Base-by-base conservation (phyloP, 768 basidiomycete species). In the Hericium coralloides region DNA sequence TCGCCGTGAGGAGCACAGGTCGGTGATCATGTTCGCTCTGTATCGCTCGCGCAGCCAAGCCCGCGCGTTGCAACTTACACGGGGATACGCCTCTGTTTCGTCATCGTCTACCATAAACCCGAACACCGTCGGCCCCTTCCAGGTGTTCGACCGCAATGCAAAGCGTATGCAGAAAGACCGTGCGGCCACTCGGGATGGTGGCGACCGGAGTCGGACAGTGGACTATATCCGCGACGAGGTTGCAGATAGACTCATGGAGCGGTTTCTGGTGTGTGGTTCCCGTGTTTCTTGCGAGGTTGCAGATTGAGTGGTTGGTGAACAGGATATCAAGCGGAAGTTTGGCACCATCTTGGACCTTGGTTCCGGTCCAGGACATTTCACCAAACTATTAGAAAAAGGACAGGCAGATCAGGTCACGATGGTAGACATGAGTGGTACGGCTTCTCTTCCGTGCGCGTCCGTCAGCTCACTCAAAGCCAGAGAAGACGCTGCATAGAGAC, bases 321-420 rank as follows among this genome's bases (percentile, higher is more conserved):
- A 98, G 95, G 95, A 99, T 69, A 89, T 99, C 62, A 94, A 90
- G 71, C 80, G 86, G 47, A 85, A 81, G 37, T 97, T 95, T 65
- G 73, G 76, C 50, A 77, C 82, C 2, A 75, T 99, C 20, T 72
- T 98, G 17, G 97, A 99, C 72, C 73, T 98, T 25, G 92, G 92
- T 1, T 84, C 92, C 26, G 94, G 95, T 12, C 77, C 97, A 2
- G 97, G 97, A 1, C 94, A 95, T 72, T 87, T 99, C 64, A 81
- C 93, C 6, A 92, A 87, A 66, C 74, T 95, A 36, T 66, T 98
- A 48, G 88, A 89, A 61, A 67, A 70, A 12, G 76, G 83, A 54
- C 85, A 81, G 62, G 81, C 85, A 12, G 72, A 79, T 67, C 91
- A 87, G 67, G 80, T 84, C 3, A 75, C 87, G 26, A 89, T 98